Evolutionary conservation across 805 yeast genomes (phyloP).

Genomic region (Grigorovia yakushimaensis): DNA sequence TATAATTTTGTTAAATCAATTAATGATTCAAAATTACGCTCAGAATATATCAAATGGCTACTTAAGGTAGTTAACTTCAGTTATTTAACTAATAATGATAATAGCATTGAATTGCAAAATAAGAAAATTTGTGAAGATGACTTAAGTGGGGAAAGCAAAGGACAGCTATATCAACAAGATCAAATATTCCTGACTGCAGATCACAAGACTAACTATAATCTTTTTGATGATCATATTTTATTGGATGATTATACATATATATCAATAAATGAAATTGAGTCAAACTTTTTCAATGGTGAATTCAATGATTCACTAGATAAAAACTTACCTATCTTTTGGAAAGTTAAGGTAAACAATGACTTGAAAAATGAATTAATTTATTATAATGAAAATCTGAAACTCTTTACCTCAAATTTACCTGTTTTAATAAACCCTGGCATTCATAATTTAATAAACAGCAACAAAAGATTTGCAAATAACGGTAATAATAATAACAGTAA

Average conservation of each 20-base stretch:
- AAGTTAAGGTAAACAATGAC: constrained; percentile 26
- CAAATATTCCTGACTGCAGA: too few relatives aligned
- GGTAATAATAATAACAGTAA: background rate
- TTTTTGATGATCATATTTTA: background rate
- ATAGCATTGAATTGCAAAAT: too few relatives aligned
- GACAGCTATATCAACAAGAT: too few relatives aligned
- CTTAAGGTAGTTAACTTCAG: background rate
- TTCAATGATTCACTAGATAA: background rate
- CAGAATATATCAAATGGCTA: background rate
- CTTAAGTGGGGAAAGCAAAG: too few relatives aligned
- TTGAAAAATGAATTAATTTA: constrained; percentile 37
- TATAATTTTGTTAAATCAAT: constrained; percentile 35
- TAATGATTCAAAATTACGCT: constrained; percentile 1
- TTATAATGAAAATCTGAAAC: constrained; percentile 49
- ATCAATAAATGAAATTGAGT: constrained; percentile 1
- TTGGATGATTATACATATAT: background rate
- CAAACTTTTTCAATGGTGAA: background rate
- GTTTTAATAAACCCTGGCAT: background rate
- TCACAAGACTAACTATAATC: background rate
- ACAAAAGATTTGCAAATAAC: background rate
- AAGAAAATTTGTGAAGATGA: too few relatives aligned
- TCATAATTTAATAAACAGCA: background rate
- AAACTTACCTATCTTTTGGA: constrained; percentile 3
- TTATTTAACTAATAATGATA: too few relatives aligned
- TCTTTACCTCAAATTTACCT: constrained; percentile 34